Evolutionary conservation across 129 eudicot species (phyloP).

Genomic region (Solidago caesia): DNA sequence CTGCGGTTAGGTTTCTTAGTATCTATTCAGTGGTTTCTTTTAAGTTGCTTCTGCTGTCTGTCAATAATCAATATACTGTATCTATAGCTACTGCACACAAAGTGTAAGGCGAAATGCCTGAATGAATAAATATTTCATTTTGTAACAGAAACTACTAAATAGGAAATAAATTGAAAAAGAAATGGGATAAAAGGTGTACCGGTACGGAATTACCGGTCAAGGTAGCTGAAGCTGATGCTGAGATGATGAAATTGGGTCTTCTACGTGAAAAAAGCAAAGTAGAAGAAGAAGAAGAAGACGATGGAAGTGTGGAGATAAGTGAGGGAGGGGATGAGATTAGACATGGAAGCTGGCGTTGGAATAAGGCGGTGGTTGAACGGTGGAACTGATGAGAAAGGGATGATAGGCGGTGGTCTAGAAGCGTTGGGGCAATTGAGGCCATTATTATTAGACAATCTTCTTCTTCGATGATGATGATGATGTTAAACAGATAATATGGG

Average conservation of each 20-base stretch:
- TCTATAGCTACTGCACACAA: too few relatives aligned
- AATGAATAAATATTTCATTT: background rate
- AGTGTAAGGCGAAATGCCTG: too few relatives aligned
- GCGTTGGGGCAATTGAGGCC: constrained; percentile 40
- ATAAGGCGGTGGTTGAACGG: constrained; percentile 27
- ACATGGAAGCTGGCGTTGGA: constrained; percentile 37
- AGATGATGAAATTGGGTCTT: constrained; percentile 21
- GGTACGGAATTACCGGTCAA: constrained; percentile 45
- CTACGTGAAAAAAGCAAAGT: constrained; percentile 24
- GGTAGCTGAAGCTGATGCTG: constrained; percentile 35
- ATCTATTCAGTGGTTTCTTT: too few relatives aligned
- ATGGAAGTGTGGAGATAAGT: constrained; percentile 9
- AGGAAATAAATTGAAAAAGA: background rate
- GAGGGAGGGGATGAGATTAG: constrained; percentile 31
- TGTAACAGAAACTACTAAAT: background rate
- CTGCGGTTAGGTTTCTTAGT: too few relatives aligned
- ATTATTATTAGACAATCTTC: constrained; percentile 10
- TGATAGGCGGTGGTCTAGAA: constrained; percentile 26
- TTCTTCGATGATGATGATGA: too few relatives aligned
- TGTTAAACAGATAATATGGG: too few relatives aligned
- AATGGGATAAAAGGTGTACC: constrained; percentile 37
- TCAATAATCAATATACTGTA: too few relatives aligned
- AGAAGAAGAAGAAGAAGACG: constrained; percentile 20
- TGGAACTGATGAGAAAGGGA: constrained; percentile 25
- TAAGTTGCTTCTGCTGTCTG: too few relatives aligned